phyloP scores from a whole-genome alignment of 768 basidiomycete species.

The Psilocybe cyanescens region DNA sequence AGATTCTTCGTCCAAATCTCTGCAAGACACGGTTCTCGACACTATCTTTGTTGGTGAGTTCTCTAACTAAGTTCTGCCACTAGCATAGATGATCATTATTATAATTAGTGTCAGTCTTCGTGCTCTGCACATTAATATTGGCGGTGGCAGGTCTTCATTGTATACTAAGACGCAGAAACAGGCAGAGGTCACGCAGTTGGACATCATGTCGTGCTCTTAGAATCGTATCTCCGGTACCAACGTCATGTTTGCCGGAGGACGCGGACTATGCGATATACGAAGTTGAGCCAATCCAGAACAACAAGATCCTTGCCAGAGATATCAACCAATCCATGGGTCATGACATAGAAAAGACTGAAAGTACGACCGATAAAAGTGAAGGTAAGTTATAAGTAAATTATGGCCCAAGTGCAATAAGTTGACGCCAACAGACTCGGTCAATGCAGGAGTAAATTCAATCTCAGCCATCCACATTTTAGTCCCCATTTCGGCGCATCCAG shows the following conservation, averaged over 20 bases:
- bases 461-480: neutral
- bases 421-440: no score
- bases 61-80: neutral
- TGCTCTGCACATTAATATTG: slow-evolving; percentile 15
- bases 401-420: no score
- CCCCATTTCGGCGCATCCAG: neutral
- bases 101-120: slow-evolving; percentile 10
- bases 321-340: neutral
- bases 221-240: neutral
- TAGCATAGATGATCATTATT: neutral
- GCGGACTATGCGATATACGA: slow-evolving; percentile 7
- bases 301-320: neutral
- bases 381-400: neutral
- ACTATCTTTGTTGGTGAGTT: slow-evolving; percentile 12
- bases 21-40: slow-evolving; percentile 5
- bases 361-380: neutral
- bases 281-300: neutral
- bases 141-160: slow-evolving; percentile 12
- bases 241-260: neutral
- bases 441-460: no score
- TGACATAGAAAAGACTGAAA: neutral
- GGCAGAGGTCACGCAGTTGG: slow-evolving; percentile 6
- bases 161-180: slow-evolving; percentile 6
- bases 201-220: slow-evolving; percentile 5
- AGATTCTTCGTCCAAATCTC: slow-evolving; percentile 1